These are phyloP conservation scores for Diaporthe destruens DNA, from an alignment of 2,329 filamentous ascomycete genomes.

Conservation along the genomic window DNA sequence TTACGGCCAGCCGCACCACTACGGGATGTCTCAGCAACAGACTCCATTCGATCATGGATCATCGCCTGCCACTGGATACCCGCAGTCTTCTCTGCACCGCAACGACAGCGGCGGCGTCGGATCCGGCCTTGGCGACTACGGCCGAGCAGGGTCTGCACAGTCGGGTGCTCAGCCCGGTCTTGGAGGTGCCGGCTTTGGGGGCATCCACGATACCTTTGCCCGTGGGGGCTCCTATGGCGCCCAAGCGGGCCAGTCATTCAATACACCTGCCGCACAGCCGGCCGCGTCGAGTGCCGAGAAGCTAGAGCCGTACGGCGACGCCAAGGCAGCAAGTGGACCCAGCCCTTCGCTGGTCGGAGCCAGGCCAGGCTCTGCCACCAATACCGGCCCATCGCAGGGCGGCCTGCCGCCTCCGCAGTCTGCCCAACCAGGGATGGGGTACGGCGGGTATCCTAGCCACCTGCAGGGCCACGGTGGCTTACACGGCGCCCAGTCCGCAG, in stretches of 20 bases:
- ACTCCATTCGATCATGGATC: slow-evolving; percentile 68
- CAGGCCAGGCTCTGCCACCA: slow-evolving; percentile 70
- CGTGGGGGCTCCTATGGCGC: slow-evolving; percentile 68
- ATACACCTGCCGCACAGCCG: slow-evolving; percentile 61
- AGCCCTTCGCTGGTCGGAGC: slow-evolving; percentile 68
- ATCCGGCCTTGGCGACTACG: slow-evolving; percentile 67
- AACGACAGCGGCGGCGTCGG: slow-evolving; percentile 63
- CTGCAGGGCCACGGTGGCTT: slow-evolving; percentile 62
- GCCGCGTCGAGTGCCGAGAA: slow-evolving; percentile 62
- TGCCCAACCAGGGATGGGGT: slow-evolving; percentile 66
- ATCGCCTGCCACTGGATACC: slow-evolving; percentile 66
- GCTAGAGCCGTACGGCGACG: slow-evolving; percentile 70
- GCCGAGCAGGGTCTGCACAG: slow-evolving; percentile 64
- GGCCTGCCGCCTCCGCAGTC: slow-evolving; percentile 69
- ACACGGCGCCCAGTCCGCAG: slow-evolving; percentile 62
- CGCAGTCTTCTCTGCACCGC: slow-evolving; percentile 64
- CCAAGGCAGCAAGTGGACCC: slow-evolving; percentile 66
- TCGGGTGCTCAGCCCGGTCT: slow-evolving; percentile 64
- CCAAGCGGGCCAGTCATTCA: slow-evolving; percentile 67
- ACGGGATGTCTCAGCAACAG: slow-evolving; percentile 68
- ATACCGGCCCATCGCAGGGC: slow-evolving; percentile 63
- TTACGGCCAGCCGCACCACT: slow-evolving; percentile 67
- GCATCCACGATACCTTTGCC: slow-evolving; percentile 67
- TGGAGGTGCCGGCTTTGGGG: slow-evolving; percentile 64
- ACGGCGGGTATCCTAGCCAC: slow-evolving; percentile 69